phyloP scores from a whole-genome alignment of 1,284 basidiomycete genomes.

The Leccinum angustisporum region DNA sequence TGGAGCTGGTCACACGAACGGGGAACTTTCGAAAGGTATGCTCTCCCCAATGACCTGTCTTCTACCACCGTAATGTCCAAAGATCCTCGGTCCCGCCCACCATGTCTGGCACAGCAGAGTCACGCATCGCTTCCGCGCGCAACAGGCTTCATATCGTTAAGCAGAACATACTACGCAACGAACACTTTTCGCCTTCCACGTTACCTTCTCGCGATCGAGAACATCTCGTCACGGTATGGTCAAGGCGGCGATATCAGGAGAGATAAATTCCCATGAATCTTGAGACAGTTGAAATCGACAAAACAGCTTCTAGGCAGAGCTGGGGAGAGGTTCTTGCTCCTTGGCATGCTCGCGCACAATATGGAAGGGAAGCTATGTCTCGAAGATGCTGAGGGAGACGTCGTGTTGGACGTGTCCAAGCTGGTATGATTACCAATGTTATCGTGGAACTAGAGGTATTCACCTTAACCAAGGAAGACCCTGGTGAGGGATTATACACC shows the following conservation, averaged over 20 bases:
- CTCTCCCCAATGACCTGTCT: constrained; percentile 3
- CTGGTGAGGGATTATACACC: constrained; percentile 95
- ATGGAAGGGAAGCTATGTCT: constrained; percentile 89
- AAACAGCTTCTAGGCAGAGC: constrained; percentile 94
- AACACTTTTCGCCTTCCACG: constrained; percentile 94
- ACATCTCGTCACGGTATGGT: constrained; percentile 77
- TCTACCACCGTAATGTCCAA: constrained; percentile 12
- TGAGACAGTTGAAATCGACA: constrained; percentile 82
- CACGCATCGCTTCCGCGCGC: constrained; percentile 72
- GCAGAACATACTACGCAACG: constrained; percentile 88
- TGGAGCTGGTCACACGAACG: constrained; percentile 88
- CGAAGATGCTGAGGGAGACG: constrained; percentile 92
- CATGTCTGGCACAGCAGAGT: constrained; percentile 77
- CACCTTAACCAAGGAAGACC: constrained; percentile 63
- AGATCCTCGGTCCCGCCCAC: constrained; percentile 53
- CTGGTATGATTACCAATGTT: constrained; percentile 55
- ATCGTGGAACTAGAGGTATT: constrained; percentile 1
- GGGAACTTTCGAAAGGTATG: constrained; percentile 81
- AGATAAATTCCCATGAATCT: constrained; percentile 12
- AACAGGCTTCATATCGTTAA: constrained; percentile 86
- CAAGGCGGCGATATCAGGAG: constrained; percentile 13
- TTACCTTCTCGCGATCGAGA: constrained; percentile 83
- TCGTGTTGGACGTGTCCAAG: constrained; percentile 87
- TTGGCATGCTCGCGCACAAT: constrained; percentile 90
- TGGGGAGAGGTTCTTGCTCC: constrained; percentile 87